Evolutionary conservation across 805 yeast species (phyloP).

Genomic region (Cyberlindnera xishuangbannaensis): DNA sequence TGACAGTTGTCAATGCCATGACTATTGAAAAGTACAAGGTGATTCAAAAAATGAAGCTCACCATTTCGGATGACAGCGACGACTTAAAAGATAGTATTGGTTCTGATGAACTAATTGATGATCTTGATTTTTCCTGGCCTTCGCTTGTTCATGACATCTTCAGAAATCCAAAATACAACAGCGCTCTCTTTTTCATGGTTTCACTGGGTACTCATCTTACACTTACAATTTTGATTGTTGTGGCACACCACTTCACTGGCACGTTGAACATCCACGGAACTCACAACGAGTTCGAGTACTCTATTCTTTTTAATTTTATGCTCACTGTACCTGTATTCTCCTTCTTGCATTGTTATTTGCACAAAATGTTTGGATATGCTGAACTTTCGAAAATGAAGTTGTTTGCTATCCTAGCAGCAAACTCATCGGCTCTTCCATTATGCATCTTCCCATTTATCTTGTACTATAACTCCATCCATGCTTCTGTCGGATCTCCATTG

Average conservation of each 20-base stretch:
- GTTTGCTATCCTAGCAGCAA: constrained; percentile 4
- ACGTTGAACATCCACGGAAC: constrained; percentile 13
- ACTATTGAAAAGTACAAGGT: constrained; percentile 14
- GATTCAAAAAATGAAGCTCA: constrained; percentile 8
- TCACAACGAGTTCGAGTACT: constrained; percentile 8
- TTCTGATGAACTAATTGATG: constrained; percentile 14
- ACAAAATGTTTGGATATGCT: constrained; percentile 16
- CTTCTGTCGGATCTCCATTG: constrained; percentile 22
- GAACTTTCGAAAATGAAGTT: constrained; percentile 6
- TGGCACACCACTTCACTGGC: constrained; percentile 7
- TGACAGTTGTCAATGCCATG: constrained; percentile 13
- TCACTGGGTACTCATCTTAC: constrained; percentile 19
- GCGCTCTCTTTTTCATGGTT: constrained; percentile 12
- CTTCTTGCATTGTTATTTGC: constrained; percentile 15
- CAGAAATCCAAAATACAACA: constrained; percentile 14
- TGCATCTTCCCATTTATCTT: constrained; percentile 7
- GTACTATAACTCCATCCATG: constrained; percentile 16
- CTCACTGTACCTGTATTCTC: constrained; percentile 17
- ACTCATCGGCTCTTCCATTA: constrained; percentile 20
- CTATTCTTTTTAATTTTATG: constrained; percentile 7
- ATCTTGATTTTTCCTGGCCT: constrained; percentile 25
- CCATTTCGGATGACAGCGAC: constrained; percentile 3
- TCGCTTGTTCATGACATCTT: constrained; percentile 21
- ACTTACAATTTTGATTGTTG: constrained; percentile 6
- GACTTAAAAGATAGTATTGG: constrained; percentile 6